phyloP scores from a whole-genome alignment of 2,329 filamentous ascomycete species.

The Botryosphaeria dothidea region DNA sequence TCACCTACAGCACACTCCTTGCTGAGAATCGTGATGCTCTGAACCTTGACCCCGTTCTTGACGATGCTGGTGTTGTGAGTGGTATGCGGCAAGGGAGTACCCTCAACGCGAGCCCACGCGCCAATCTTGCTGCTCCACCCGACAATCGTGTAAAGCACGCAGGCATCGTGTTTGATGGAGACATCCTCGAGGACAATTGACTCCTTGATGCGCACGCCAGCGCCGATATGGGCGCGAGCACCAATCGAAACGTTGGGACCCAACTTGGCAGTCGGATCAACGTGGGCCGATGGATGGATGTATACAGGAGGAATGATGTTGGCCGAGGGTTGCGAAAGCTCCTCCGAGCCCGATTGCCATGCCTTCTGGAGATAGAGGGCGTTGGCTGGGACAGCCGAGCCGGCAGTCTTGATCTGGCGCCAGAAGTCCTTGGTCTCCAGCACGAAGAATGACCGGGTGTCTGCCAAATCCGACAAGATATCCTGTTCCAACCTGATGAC shows the following conservation, averaged over 20 bases:
- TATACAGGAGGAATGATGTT: conserved; percentile 91
- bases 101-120: conserved; percentile 97
- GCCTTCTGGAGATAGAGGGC: conserved; percentile 96
- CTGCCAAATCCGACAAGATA: conserved; percentile 90
- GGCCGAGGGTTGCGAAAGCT: conserved; percentile 79
- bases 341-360: conserved; percentile 76
- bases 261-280: conserved; percentile 94
- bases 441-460: conserved; percentile 97
- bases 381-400: conserved; percentile 94
- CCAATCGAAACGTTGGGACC: conserved; percentile 96
- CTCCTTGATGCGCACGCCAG: conserved; percentile 91
- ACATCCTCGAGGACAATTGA: conserved; percentile 92
- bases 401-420: conserved; percentile 99
- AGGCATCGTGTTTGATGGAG: conserved; percentile 96
- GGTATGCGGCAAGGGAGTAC: conserved; percentile 81
- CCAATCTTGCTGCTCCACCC: conserved; percentile 96
- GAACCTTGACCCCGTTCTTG: conserved; percentile 98
- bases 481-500: conserved; percentile 96
- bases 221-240: conserved; percentile 79
- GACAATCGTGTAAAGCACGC: conserved; percentile 92
- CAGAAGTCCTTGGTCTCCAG: conserved; percentile 99
- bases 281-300: conserved; percentile 87
- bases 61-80: conserved; percentile 93
- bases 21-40: conserved; percentile 95
- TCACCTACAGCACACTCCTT: conserved; percentile 95